phyloP scores from a whole-genome alignment of 768 basidiomycete genomes.

The Pleurotus pulmonarius region DNA sequence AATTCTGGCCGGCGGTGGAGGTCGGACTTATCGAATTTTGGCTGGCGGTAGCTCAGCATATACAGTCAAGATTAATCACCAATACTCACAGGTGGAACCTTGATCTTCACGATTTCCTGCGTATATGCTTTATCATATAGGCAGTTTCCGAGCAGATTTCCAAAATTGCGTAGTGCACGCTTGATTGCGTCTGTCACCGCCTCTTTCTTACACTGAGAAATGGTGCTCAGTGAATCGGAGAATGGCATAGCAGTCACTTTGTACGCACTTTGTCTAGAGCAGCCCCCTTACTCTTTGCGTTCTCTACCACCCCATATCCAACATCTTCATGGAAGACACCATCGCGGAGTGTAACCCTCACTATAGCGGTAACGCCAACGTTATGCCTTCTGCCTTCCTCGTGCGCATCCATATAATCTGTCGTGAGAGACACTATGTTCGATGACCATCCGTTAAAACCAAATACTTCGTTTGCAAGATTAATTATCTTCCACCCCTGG shows the following conservation, averaged over 20 bases:
- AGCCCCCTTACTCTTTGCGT: conserved; percentile 76
- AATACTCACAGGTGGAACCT: conserved; percentile 70
- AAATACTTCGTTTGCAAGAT: conserved; percentile 97
- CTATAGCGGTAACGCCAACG: conserved; percentile 79
- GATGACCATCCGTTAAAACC: conserved; percentile 98
- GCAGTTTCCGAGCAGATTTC: conserved; percentile 93
- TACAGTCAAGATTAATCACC: neutral
- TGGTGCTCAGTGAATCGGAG: neutral
- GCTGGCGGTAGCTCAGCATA: conserved; percentile 27
- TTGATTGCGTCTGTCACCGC: conserved; percentile 95
- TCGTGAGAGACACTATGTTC: conserved; percentile 66
- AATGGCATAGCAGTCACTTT: neutral
- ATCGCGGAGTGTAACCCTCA: conserved; percentile 84
- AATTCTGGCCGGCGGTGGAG: conserved; percentile 73
- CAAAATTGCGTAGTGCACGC: conserved; percentile 87
- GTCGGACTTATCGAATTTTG: conserved; percentile 64
- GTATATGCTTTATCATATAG: conserved; percentile 94
- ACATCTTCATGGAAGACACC: conserved; percentile 92
- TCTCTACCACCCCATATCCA: conserved; percentile 87
- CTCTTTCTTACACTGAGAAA: conserved; percentile 89
- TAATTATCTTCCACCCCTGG: conserved; percentile 95
- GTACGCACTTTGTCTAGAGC: conserved; percentile 90
- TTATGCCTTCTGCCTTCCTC: conserved; percentile 63
- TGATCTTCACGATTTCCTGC: conserved; percentile 83
- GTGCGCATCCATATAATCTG: conserved; percentile 74